These are phyloP conservation scores for Pichia kudriavzevii DNA, from an alignment of 1,139 yeast species.

Conservation along the genomic window DNA sequence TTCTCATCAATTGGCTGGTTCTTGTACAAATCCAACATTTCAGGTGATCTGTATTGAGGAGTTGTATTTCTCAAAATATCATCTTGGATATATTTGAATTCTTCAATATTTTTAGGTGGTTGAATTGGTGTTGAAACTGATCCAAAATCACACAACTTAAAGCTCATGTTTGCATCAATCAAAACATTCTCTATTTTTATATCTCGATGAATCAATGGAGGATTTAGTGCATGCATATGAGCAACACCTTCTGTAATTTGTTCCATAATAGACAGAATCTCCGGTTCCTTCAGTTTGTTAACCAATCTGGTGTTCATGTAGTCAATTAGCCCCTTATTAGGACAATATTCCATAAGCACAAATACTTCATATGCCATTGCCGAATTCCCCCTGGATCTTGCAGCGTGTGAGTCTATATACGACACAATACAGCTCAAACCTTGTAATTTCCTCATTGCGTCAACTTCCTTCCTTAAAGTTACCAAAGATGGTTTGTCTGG, in stretches of 20 bases:
- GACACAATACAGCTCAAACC: conserved; percentile 77
- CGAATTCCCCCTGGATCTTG: conserved; percentile 42
- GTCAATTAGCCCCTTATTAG: conserved; percentile 80
- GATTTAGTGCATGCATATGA: conserved; percentile 72
- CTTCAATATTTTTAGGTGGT: conserved; percentile 60
- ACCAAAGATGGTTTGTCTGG: conserved; percentile 65
- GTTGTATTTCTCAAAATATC: conserved; percentile 90
- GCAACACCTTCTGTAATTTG: conserved; percentile 80
- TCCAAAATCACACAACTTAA: conserved; percentile 90
- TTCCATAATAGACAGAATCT: conserved; percentile 73
- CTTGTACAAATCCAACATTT: conserved; percentile 83
- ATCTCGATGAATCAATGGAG: conserved; percentile 72
- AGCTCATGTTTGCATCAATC: conserved; percentile 63
- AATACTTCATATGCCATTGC: conserved; percentile 75
- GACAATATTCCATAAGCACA: conserved; percentile 86
- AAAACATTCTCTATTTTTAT: conserved; percentile 92
- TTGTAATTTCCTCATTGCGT: conserved; percentile 71
- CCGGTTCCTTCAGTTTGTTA: conserved; percentile 73
- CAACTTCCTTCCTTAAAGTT: conserved; percentile 69
- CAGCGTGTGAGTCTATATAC: conserved; percentile 91
- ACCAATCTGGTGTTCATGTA: conserved; percentile 89
- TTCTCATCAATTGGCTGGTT: conserved; percentile 90
- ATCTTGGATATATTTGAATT: conserved; percentile 61
- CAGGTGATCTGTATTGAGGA: conserved; percentile 96
- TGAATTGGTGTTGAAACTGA: conserved; percentile 68